Base-by-base conservation (phyloP, 495 filamentous ascomycete genomes). In the Friedmanniomyces endolithicus region DNA sequence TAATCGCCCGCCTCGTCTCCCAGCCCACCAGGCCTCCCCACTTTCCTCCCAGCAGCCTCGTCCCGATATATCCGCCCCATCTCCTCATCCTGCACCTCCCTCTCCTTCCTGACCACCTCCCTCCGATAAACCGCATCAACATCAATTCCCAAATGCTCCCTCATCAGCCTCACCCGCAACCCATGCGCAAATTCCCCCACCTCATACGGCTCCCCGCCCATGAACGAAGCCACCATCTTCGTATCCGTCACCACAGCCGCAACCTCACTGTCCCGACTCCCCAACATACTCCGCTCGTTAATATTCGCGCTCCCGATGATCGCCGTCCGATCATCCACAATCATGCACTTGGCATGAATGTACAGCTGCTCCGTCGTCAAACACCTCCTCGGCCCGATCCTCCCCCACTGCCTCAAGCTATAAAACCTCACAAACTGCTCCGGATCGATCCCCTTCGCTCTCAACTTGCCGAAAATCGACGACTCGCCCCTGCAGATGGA, bases 281-380 rank as follows among this genome's bases (percentile, higher is more conserved):
- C 92, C 20, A 95, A 65, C 88, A 99, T 90, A 12, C 90, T 96
- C 27, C 92, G 85, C 66, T 99, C 92, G 64, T 99, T 99, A 73
- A 99, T 99, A 65, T 99, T 99, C 25, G 92, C 94, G 37, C 90
- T 96, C 17, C 92, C 92, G 63, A 99, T 99, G 52, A 99, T 84
- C 22, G 83, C 90, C 60, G 89, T 80, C 31, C 90, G 79, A 63
- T 99, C 92, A 68, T 99, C 92, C 3, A 95, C 92, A 53, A 99
- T 78, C 79, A 97, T 96, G 61, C 83, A 88, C 65, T 99, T 99
- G 44, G 92, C 92, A 61, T 99, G 92, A 45, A 99, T 97, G 61
- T 99, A 99, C 2, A 99, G 78, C 70, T 97, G 92, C 66, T 99
- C 92, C 12, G 92, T 97, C 14, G 92, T 87, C 31, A 99, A 69